Base-by-base conservation (phyloP, 2,329 filamentous ascomycete species). In the Cercospora nicotianae region DNA sequence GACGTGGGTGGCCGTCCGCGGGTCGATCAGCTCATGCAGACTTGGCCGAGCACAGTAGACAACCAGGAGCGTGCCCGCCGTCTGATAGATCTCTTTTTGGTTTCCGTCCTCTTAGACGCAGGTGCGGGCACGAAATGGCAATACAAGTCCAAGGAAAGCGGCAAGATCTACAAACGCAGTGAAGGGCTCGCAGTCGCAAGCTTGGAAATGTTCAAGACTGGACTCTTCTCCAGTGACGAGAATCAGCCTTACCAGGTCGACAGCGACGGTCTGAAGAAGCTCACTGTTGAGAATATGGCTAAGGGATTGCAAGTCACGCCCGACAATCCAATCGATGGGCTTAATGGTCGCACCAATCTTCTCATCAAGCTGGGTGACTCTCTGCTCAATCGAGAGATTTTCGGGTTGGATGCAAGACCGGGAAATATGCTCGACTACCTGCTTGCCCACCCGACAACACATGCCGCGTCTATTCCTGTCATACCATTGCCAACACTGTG, bases 351-450 rank as follows among this genome's bases (percentile, higher is more conserved):
- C 66, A 90, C 93, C 4, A 89, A 90, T 18, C 85, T 99, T 57
- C 83, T 99, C 48, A 85, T 92, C 48, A 86, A 90, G 61, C 85
- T 99, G 1, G 88, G 89, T 12, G 85, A 89, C 70, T 94, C 94
- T 5, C 82, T 99, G 64, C 86, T 90, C 57, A 93, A 94, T 77
- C 85, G 88, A 67, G 90, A 95, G 61, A 90, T 93, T 74, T 99
- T 97, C 79, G 94, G 94, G 26, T 85, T 87, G 1, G 89, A 94
- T 76, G 91, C 90, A 62, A 87, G 95, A 67, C 95, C 95, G 10
- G 95, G 95, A 73, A 96, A 97, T 78, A 93, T 99, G 89, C 88
- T 98, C 70, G 94, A 98, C 79, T 94, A 96, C 77, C 87, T 98
- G n/a, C 87, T 98, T 45, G 91, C 91, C 3, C 95, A 98, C 77